phyloP scores from a whole-genome alignment of 2,329 filamentous ascomycete species.

The Alternaria gansuensis region DNA sequence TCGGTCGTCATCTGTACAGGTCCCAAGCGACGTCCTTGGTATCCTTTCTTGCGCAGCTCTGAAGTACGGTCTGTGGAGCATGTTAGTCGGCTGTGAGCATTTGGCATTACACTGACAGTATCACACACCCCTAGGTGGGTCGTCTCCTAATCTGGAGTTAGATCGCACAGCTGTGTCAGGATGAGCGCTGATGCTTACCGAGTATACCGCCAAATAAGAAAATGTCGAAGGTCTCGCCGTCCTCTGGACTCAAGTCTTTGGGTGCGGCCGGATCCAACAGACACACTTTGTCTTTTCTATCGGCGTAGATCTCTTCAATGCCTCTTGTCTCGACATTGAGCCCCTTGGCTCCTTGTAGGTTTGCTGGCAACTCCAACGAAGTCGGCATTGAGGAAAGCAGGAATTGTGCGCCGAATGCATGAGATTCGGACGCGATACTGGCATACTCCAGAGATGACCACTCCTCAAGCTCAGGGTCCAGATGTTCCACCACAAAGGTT shows the following conservation, averaged over 20 bases:
- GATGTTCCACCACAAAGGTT: slow-evolving; percentile 94
- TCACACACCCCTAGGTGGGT: slow-evolving; percentile 83
- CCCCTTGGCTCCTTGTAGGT: slow-evolving; percentile 67
- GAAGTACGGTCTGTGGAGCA: slow-evolving; percentile 79
- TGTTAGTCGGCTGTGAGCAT: slow-evolving; percentile 32
- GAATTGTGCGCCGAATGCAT: slow-evolving; percentile 72
- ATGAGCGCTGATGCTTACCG: slow-evolving; percentile 63
- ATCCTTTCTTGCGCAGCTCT: slow-evolving; percentile 94
- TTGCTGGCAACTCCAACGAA: slow-evolving; percentile 66
- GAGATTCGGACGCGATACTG: slow-evolving; percentile 83
- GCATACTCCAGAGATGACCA: slow-evolving; percentile 96
- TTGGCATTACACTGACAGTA: not conserved
- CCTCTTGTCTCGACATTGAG: slow-evolving; percentile 78
- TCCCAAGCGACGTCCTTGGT: slow-evolving; percentile 83
- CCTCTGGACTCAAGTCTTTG: slow-evolving; percentile 82
- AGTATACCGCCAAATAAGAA: slow-evolving; percentile 97
- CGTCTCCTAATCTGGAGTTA: slow-evolving; percentile 72
- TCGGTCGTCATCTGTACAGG: slow-evolving; percentile 99
- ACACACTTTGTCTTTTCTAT: slow-evolving; percentile 79
- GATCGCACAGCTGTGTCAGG: slow-evolving; percentile 10
- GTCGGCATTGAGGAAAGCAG: slow-evolving; percentile 82
- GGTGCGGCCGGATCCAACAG: slow-evolving; percentile 86
- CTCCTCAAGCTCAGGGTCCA: slow-evolving; percentile 89
- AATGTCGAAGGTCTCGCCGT: slow-evolving; percentile 83
- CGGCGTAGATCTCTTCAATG: slow-evolving; percentile 82